Evolutionary conservation across 495 filamentous ascomycete genomes (phyloP), one percentile per base, ranked within the genome.

Genomic region (Antarctomyces pellizariae): DNA sequence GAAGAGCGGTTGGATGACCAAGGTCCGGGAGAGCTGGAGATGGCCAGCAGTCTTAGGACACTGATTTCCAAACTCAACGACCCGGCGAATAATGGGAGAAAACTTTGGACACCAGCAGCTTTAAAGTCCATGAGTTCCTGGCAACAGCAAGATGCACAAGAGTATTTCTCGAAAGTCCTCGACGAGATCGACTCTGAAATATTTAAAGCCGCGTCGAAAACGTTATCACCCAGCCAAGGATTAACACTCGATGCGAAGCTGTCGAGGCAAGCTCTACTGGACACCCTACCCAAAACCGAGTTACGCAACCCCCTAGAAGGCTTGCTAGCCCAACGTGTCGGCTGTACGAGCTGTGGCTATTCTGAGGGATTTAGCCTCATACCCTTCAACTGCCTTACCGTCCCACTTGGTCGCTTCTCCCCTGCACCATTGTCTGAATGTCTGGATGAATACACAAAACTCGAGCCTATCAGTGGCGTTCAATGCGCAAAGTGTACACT

Each of bases 71-170:
- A 59, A 23, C 52, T 93, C 28, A 78, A 76, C 35, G 59, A 70
- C 39, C 43, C 59, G 2, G 43, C 48, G 13, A 76, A 73, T 39
- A 62, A 69, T 35, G 77, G 77, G 17, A 58, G 54, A 36, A 68
- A 62, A 20, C 50, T 90, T 6, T 86, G 77, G 76, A 75, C 76
- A 10, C 74, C 75, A 0, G 46, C 62, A 2, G 65, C 69, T 30
- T 43, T 93, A 8, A 86, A 86, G 42, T 75, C 63, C 7, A 79
- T 93, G 69, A 82, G 70, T 42, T 84, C 73, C 24, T 86, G 74
- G 71, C 72, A 91, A 45, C 89, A 99, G 41, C 89, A 99, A 42
- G 89, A 99, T 53, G 89, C 89, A 3, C 89, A 99, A 46, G 89
- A 99, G 46, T 99, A 92, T 43, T 91, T 76, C 30, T 79, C 80